These are phyloP conservation scores for Salvia sclarea DNA, from an alignment of 305 asterid genomes.

Conservation along the genomic window DNA sequence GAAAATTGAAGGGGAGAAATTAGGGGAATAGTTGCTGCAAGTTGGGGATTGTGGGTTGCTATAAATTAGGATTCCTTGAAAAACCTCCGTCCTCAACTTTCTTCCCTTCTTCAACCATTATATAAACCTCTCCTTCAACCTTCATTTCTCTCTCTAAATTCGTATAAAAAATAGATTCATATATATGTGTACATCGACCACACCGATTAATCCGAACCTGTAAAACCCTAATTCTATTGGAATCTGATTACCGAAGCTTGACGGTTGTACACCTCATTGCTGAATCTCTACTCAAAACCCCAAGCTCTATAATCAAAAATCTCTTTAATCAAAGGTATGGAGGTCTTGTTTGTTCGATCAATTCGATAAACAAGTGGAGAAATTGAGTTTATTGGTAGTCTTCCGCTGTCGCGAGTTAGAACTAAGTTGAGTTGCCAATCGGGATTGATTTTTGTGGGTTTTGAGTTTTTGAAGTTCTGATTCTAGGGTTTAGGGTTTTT, in stretches of 20 bases:
- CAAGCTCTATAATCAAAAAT: constrained; percentile 23
- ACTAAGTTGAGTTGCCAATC: constrained; percentile 28
- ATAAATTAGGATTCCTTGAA: constrained; percentile 25
- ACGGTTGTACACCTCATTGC: constrained; percentile 27
- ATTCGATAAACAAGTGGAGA: constrained; percentile 11
- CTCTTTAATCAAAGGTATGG: constrained; percentile 34
- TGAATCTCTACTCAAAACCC: constrained; percentile 26
- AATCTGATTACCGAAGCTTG: constrained; percentile 19
- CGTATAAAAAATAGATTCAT: not conserved
- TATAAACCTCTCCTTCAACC: constrained; percentile 36
- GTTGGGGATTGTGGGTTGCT: constrained; percentile 23
- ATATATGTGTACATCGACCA: not conserved
- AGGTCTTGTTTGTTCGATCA: constrained; percentile 29
- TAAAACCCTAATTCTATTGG: constrained; percentile 38
- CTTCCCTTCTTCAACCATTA: constrained; percentile 6
- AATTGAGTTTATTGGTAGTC: constrained; percentile 2
- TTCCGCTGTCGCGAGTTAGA: constrained; percentile 18
- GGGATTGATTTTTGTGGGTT: constrained; percentile 9
- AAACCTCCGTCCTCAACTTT: constrained; percentile 25
- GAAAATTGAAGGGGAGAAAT: not conserved
- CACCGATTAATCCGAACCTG: constrained; percentile 15
- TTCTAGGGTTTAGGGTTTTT: constrained; percentile 43
- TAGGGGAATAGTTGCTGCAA: not conserved
- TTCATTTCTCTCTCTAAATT: not conserved
- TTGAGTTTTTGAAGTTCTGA: not conserved